Conservation (phyloP, 1,139 yeast species). For the Suhomyces coccinellae region DNA sequence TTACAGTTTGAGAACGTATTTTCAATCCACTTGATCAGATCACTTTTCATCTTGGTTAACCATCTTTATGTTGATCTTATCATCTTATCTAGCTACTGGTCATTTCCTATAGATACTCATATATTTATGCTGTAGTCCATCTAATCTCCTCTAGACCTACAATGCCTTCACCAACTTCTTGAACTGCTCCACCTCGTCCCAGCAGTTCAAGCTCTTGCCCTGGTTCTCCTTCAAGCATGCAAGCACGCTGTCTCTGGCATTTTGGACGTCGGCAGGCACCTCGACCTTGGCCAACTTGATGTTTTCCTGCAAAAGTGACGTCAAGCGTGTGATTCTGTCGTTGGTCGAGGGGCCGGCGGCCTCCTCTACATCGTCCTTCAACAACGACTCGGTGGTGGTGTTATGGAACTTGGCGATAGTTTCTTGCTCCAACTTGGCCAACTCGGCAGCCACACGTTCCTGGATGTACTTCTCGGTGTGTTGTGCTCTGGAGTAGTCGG, state of each 20-base stretch:
- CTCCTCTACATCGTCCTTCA: constrained; percentile 23
- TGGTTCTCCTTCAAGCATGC: constrained; percentile 68
- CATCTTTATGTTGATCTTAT: too few relatives aligned
- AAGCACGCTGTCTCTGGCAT: constrained; percentile 58
- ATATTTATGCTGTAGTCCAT: not conserved
- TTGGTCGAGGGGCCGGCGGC: constrained; percentile 35
- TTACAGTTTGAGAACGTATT: too few relatives aligned
- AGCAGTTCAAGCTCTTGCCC: constrained; percentile 80
- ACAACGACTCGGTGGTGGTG: constrained; percentile 46
- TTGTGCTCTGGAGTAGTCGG: constrained; percentile 81
- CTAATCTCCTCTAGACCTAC: constrained; percentile 22
- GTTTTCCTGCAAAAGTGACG: constrained; percentile 48
- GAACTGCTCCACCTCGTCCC: constrained; percentile 80
- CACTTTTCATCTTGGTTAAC: too few relatives aligned
- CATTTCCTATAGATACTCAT: not conserved
- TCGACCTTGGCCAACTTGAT: constrained; percentile 44
- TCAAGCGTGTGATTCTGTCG: constrained; percentile 46
- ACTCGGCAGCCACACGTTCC: constrained; percentile 68
- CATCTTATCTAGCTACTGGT: too few relatives aligned
- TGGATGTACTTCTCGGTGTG: constrained; percentile 76
- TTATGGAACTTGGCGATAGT: constrained; percentile 57
- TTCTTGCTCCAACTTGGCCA: constrained; percentile 61
- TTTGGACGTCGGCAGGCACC: constrained; percentile 30
- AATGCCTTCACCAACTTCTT: constrained; percentile 50
- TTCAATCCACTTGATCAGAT: too few relatives aligned